Conservation (phyloP, 2,329 filamentous ascomycete species). For the Macrophomina pseudophaseolina region DNA sequence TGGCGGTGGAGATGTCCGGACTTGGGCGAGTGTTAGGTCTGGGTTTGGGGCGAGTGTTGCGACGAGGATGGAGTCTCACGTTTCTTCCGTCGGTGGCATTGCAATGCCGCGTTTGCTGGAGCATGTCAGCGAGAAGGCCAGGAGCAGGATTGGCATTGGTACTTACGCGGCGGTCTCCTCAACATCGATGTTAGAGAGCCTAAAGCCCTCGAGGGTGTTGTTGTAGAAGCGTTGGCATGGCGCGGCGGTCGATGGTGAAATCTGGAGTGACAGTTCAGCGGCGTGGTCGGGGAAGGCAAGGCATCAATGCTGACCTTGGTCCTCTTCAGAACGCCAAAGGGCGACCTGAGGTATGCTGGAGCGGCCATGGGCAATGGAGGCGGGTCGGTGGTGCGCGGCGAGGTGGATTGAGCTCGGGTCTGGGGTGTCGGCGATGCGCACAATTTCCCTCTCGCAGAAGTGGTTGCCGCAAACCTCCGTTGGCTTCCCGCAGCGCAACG, state of each 20-base stretch:
- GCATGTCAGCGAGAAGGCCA: neutral
- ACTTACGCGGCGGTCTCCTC: slow-evolving; percentile 20
- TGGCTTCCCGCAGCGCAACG: slow-evolving; percentile 30
- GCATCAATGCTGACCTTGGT: slow-evolving; percentile 42
- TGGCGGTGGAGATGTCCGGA: neutral
- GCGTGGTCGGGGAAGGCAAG: neutral
- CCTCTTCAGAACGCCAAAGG: slow-evolving; percentile 50
- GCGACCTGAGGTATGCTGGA: slow-evolving; percentile 50
- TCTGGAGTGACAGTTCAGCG: neutral
- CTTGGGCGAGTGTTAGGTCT: slow-evolving; percentile 5
- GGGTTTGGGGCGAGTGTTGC: neutral
- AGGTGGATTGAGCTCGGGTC: slow-evolving; percentile 12
- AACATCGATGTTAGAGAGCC: slow-evolving; percentile 17
- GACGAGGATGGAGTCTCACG: slow-evolving; percentile 11
- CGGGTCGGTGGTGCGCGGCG: neutral
- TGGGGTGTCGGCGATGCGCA: slow-evolving; percentile 15
- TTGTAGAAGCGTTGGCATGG: slow-evolving; percentile 23
- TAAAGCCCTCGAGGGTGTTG: slow-evolving; percentile 19
- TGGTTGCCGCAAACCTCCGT: slow-evolving; percentile 81
- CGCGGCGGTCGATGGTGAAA: slow-evolving; percentile 11
- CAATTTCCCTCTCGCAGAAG: slow-evolving; percentile 77
- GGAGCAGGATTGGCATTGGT: too few relatives aligned
- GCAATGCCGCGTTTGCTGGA: slow-evolving; percentile 33
- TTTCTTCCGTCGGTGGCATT: slow-evolving; percentile 14
- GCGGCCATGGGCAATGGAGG: slow-evolving; percentile 46